Conservation (phyloP, 2,329 filamentous ascomycete species). For the Sclerotinia borealis region DNA sequence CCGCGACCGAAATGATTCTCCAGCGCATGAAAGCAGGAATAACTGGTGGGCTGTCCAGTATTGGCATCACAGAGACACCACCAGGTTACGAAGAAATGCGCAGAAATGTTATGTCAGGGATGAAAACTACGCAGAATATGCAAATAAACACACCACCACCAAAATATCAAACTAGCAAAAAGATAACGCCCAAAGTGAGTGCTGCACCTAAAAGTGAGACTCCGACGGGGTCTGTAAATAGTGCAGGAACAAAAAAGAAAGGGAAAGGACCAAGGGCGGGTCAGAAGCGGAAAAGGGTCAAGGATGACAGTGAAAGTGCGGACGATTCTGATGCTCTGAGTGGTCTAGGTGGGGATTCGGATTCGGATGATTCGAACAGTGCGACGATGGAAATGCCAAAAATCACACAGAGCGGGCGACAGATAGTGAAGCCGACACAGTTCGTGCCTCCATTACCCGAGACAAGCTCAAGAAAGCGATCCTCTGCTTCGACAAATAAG, state of each 20-base stretch:
- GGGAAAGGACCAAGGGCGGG: slow-evolving; percentile 22
- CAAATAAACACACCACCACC: slow-evolving; percentile 27
- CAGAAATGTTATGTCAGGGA: slow-evolving; percentile 31
- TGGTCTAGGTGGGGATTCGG: slow-evolving; percentile 33
- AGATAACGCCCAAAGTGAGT: slow-evolving; percentile 14
- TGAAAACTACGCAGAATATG: slow-evolving; percentile 34
- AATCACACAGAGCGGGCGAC: slow-evolving; percentile 69
- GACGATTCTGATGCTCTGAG: slow-evolving; percentile 31
- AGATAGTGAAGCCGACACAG: slow-evolving; percentile 59
- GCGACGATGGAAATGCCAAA: slow-evolving; percentile 51
- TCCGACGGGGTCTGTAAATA: slow-evolving; percentile 22
- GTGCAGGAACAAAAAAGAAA: slow-evolving; percentile 17
- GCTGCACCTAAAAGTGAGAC: slow-evolving; percentile 15
- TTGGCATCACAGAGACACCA: slow-evolving; percentile 27
- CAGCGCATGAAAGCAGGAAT: slow-evolving; percentile 32
- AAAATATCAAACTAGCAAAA: slow-evolving; percentile 15
- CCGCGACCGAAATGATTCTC: slow-evolving; percentile 34
- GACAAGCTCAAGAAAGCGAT: slow-evolving; percentile 35
- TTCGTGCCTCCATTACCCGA: slow-evolving; percentile 53
- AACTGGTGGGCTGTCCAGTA: slow-evolving; percentile 21
- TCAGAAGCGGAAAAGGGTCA: slow-evolving; percentile 30
- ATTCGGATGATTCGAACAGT: slow-evolving; percentile 34
- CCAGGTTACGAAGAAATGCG: slow-evolving; percentile 34
- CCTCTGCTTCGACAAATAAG: slow-evolving; percentile 39
- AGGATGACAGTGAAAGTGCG: slow-evolving; percentile 27